Evolutionary conservation across 345 rosid species (phyloP), one percentile per base, ranked within the genome.

Genomic region (Jatropha curcas): DNA sequence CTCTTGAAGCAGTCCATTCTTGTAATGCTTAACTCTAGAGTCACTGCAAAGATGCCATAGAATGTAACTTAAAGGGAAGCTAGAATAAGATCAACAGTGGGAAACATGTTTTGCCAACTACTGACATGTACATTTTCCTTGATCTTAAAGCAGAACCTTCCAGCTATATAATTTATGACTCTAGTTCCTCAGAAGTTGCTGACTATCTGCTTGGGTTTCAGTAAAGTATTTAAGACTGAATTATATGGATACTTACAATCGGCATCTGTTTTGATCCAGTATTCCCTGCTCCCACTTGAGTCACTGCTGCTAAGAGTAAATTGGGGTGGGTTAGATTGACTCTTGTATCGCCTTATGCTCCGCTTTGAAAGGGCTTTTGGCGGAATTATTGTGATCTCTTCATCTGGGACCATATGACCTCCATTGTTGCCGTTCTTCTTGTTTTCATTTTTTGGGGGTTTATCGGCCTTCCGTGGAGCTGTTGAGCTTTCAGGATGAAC

Each of bases 211-310:
- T 33, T 13, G 41, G 10, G 8, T 31, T 31, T 11, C 51, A 17
- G 5, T 31, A 2, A 7, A 51, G 43, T 1, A n/a, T 48, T 56
- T 68, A 17, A 56, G 37, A 57, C 17, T 28, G 25, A 55, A 61
- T 50, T 37, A 60, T 20, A 24, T 16, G 55, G 37, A 24, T 82
- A 86, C 97, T 87, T 89, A 91, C 97, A 91, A 66, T 91, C 90
- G 60, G 90, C 92, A 30, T 91, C 97, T 53, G 97, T 87, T 75
- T 83, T 91, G 82, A 89, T 86, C 97, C 97, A 91, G 82, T 80
- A 85, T 80, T 91, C 97, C 79, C 87, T 79, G 84, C 84, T 88
- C 37, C 84, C 90, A 52, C 82, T 88, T 28, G 92, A 83, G 41
- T 86, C 92, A 69, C 77, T 77, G 72, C 82, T 81, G 16, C 65